These are phyloP conservation scores for Cladosporium sp. DNA, from an alignment of 2,329 filamentous ascomycete genomes.

Conservation along the genomic window DNA sequence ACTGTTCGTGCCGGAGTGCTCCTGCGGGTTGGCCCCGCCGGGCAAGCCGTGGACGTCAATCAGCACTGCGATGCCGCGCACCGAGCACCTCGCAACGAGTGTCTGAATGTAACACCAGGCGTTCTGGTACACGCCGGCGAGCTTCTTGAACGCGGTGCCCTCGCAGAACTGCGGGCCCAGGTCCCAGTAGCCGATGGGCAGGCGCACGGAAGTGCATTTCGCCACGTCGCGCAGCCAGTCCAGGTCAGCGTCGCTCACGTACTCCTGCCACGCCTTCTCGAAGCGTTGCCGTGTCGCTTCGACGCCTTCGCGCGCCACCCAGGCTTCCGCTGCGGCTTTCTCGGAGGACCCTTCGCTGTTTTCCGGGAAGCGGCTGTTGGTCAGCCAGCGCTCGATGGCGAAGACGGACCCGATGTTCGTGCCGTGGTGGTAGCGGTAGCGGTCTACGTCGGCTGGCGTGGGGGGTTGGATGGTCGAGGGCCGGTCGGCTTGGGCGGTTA, in stretches of 20 bases:
- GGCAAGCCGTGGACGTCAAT: conserved; percentile 57
- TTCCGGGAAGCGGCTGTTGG: conserved; percentile 46
- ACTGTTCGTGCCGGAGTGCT: conserved; percentile 53
- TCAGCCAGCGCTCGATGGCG: conserved; percentile 58
- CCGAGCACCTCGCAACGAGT: conserved; percentile 43
- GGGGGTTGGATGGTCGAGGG: conserved; percentile 34
- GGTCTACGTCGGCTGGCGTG: conserved; percentile 40
- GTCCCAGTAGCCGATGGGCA: conserved; percentile 59
- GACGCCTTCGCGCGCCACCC: conserved; percentile 44
- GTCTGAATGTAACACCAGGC: conserved; percentile 51
- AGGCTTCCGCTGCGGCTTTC: conserved; percentile 48
- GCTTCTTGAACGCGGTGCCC: conserved; percentile 50
- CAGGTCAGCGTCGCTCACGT: conserved; percentile 49
- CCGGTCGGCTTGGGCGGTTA: conserved; percentile 20
- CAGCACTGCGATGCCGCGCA: conserved; percentile 52
- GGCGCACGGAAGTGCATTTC: conserved; percentile 54
- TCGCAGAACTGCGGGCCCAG: conserved; percentile 49
- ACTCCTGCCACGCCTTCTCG: conserved; percentile 51
- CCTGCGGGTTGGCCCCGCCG: conserved; percentile 53
- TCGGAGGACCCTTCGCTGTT: conserved; percentile 45
- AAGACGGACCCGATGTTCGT: conserved; percentile 57
- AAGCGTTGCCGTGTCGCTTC: conserved; percentile 48
- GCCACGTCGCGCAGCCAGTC: conserved; percentile 50
- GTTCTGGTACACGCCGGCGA: conserved; percentile 46
- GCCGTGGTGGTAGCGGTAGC: conserved; percentile 58